A percentile compares a stretch with the other conserved stretches of the same genome.
Conservation (phyloP, 768 basidiomycete species). For the Amyloporia xantha region DNA sequence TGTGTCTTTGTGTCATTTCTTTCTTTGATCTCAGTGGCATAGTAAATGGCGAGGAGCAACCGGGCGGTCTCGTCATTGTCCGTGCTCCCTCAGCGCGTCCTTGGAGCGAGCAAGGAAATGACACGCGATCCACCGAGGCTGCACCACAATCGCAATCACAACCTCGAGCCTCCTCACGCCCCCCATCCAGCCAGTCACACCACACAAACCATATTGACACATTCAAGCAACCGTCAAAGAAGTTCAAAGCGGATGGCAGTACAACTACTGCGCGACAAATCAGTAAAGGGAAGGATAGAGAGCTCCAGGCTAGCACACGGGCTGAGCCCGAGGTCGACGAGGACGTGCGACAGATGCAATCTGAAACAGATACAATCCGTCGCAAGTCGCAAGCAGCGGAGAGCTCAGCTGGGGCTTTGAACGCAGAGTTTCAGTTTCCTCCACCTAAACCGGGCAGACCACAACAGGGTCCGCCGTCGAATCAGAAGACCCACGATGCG, state of each 20-base stretch:
- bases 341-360: slow-evolving; percentile 67
- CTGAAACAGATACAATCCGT: slow-evolving; percentile 59
- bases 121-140: background rate
- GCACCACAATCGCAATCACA: background rate
- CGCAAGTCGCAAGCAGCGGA: slow-evolving; percentile 49
- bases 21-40: slow-evolving; percentile 22
- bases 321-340: slow-evolving; percentile 53
- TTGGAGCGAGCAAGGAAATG: slow-evolving; percentile 21
- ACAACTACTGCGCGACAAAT: slow-evolving; percentile 21
- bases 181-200: slow-evolving; percentile 16
- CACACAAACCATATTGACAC: slow-evolving; percentile 27
- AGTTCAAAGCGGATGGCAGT: slow-evolving; percentile 37
- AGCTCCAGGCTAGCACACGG: slow-evolving; percentile 31
- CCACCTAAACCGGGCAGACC: slow-evolving; percentile 23
- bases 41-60: slow-evolving; percentile 54
- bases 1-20: background rate
- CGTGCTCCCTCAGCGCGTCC: slow-evolving; percentile 40
- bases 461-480: slow-evolving; percentile 8
- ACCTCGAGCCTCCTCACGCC: slow-evolving; percentile 14
- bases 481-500: slow-evolving; percentile 38
- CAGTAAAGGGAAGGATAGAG: slow-evolving; percentile 29
- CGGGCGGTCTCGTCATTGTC: slow-evolving; percentile 59
- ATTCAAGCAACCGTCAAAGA: slow-evolving; percentile 50
- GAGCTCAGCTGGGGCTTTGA: slow-evolving; percentile 19
- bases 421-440: slow-evolving; percentile 34